phyloP scores from a whole-genome alignment of 768 basidiomycete species.

The Serendipita sp. region DNA sequence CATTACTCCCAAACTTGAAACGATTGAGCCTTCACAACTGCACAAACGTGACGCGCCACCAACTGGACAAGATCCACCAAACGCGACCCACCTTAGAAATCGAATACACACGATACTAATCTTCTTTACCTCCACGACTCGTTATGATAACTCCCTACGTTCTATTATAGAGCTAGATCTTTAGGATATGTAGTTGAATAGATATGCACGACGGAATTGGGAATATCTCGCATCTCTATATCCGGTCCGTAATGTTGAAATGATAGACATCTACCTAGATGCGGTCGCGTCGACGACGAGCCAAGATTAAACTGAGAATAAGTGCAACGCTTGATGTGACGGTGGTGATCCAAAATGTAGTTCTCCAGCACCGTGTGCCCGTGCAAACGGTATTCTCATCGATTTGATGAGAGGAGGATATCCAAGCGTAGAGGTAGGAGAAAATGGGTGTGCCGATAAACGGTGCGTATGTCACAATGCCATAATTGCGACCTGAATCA shows the following conservation, averaged over 20 bases:
- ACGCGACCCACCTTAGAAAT: too few species aligned
- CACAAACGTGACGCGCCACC: neutral
- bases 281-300: neutral
- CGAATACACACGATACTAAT: too few species aligned
- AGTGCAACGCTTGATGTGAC: slow-evolving; percentile 31
- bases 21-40: neutral
- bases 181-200: too few species aligned
- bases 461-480: slow-evolving; percentile 56
- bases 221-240: too few species aligned
- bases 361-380: slow-evolving; percentile 47
- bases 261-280: neutral
- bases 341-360: slow-evolving; percentile 44
- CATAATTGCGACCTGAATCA: slow-evolving; percentile 57
- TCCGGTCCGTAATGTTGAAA: too few species aligned
- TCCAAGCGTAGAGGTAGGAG: slow-evolving; percentile 64
- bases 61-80: too few species aligned
- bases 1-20: neutral
- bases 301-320: slow-evolving; percentile 28
- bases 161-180: too few species aligned
- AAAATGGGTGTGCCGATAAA: slow-evolving; percentile 61
- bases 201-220: too few species aligned
- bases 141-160: too few species aligned
- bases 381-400: slow-evolving; percentile 29
- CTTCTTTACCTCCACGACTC: too few species aligned
- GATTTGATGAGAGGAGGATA: slow-evolving; percentile 38